These are phyloP conservation scores for Neonectria faginata DNA, from an alignment of 2,329 filamentous ascomycete species.

Conservation along the genomic window DNA sequence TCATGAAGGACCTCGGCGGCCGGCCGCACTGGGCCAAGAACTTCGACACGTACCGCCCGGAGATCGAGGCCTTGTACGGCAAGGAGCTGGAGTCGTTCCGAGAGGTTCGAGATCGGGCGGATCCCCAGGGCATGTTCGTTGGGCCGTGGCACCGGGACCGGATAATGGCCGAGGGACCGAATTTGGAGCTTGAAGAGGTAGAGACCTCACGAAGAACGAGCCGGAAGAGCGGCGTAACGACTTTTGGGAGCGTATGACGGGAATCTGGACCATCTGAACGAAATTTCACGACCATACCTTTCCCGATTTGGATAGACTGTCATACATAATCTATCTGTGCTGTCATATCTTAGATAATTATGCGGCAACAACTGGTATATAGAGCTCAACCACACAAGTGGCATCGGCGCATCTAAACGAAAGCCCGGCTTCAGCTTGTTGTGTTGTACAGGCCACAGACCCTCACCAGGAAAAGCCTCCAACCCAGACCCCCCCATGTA, in stretches of 20 bases:
- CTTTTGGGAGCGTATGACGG: constrained; percentile 39
- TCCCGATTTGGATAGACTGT: neutral
- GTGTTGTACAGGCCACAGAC: neutral
- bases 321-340: neutral
- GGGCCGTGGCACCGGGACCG: constrained; percentile 88
- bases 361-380: constrained; percentile 19
- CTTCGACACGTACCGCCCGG: constrained; percentile 71
- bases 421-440: constrained; percentile 3
- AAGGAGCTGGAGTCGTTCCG: constrained; percentile 75
- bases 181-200: constrained; percentile 53
- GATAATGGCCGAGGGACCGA: constrained; percentile 59
- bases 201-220: constrained; percentile 47
- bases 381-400: constrained; percentile 19
- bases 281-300: constrained; percentile 2
- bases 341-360: constrained; percentile 19
- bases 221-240: constrained; percentile 43
- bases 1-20: constrained; percentile 87
- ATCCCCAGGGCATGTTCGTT: constrained; percentile 87
- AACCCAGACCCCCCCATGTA: constrained; percentile 1
- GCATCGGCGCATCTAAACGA: constrained; percentile 1
- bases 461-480: neutral
- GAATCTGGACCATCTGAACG: constrained; percentile 18
- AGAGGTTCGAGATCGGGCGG: constrained; percentile 74
- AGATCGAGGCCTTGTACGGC: constrained; percentile 77
- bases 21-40: constrained; percentile 95